These are phyloP conservation scores for Quercus lobata DNA, from an alignment of 331 rosid species.

Conservation along the genomic window DNA sequence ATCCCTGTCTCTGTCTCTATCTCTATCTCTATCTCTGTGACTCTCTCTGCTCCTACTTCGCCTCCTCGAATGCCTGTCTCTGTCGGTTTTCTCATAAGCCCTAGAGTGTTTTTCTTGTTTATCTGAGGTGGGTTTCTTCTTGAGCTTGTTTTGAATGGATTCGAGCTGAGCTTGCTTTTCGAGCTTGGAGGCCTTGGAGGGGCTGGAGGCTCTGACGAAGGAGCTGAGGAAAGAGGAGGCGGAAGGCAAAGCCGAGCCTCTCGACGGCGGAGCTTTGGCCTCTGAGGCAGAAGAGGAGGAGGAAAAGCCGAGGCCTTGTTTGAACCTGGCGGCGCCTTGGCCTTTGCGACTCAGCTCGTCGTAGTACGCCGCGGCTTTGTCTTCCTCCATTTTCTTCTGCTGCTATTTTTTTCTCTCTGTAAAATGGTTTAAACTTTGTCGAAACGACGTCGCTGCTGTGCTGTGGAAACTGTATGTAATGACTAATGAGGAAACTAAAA, in stretches of 20 bases:
- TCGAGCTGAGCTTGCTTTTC: constrained; percentile 53
- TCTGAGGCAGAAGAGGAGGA: constrained; percentile 32
- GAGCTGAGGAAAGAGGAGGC: constrained; percentile 70
- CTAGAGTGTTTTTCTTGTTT: constrained; percentile 36
- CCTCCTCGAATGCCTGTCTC: constrained; percentile 14
- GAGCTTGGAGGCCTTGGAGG: constrained; percentile 36
- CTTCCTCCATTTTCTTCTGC: constrained; percentile 46
- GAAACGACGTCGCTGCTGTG: background rate
- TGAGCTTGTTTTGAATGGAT: constrained; percentile 77
- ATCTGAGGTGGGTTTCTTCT: constrained; percentile 29
- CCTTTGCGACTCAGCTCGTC: constrained; percentile 84
- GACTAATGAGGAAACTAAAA: too few species aligned
- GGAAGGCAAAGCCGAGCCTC: constrained; percentile 52
- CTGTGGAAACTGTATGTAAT: too few species aligned
- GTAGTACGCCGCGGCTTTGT: constrained; percentile 90
- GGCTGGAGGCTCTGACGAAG: constrained; percentile 82
- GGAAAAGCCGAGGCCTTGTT: constrained; percentile 87
- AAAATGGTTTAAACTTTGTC: background rate
- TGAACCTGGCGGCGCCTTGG: constrained; percentile 83
- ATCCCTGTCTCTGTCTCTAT: constrained; percentile 31
- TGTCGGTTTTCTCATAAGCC: constrained; percentile 42
- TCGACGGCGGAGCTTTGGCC: constrained; percentile 33
- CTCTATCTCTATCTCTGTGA: constrained; percentile 5
- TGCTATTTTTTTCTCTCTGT: background rate
- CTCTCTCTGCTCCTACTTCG: constrained; percentile 40